A percentile compares a stretch with the other conserved stretches of the same genome.
Conservation (phyloP, 2,329 filamentous ascomycete genomes). For the Neonectria coccinea region DNA sequence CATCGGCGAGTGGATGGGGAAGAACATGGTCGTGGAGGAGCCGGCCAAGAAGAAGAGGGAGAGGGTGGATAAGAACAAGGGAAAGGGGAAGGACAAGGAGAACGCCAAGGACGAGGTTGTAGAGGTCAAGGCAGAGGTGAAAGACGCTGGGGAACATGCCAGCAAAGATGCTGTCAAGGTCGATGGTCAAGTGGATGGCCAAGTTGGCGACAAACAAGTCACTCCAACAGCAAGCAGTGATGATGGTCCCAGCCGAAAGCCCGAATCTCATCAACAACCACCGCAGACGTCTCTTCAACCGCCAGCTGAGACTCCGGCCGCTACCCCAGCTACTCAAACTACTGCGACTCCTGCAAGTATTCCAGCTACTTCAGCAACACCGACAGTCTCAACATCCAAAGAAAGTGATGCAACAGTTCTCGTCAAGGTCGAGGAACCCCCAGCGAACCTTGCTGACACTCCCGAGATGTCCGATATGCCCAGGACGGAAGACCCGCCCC, state of each 20-base stretch:
- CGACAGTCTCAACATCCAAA: not conserved
- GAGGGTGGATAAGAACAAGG: constrained; percentile 51
- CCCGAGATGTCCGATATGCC: constrained; percentile 9
- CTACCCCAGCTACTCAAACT: not conserved
- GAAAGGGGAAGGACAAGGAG: constrained; percentile 37
- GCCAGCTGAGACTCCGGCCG: not conserved
- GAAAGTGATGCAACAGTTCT: constrained; percentile 12
- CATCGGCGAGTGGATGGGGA: constrained; percentile 83
- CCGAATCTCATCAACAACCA: constrained; percentile 15
- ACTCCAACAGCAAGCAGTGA: constrained; percentile 4
- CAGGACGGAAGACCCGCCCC: constrained; percentile 30
- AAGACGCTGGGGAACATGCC: constrained; percentile 26
- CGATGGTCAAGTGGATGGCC: constrained; percentile 6
- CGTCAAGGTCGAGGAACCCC: constrained; percentile 21
- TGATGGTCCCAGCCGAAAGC: constrained; percentile 23
- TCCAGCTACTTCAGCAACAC: not conserved
- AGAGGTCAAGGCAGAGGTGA: constrained; percentile 32
- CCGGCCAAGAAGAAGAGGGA: constrained; percentile 69
- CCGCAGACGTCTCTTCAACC: constrained; percentile 20
- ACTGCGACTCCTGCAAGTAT: not conserved
- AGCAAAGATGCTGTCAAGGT: constrained; percentile 12
- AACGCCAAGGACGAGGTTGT: constrained; percentile 25
- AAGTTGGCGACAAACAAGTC: not conserved
- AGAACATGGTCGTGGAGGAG: constrained; percentile 72
- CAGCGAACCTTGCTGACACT: constrained; percentile 16